Evolutionary conservation across 1,284 basidiomycete genomes (phyloP).

Genomic region (Rhodotorula sp.): DNA sequence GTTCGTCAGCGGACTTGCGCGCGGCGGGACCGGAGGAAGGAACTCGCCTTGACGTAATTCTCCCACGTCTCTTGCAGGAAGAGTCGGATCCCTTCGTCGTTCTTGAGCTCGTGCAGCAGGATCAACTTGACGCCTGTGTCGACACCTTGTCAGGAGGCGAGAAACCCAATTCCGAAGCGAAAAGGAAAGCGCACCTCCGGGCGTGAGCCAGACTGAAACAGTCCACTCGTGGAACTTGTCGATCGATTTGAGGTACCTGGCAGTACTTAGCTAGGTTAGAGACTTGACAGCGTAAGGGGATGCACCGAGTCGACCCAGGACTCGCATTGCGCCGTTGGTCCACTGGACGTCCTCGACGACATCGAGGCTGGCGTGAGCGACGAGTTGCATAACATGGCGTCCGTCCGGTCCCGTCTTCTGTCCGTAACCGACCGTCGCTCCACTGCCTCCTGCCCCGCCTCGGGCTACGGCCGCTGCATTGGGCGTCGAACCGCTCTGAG

Average conservation of each 20-base stretch:
- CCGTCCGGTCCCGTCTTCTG: conserved; percentile 38
- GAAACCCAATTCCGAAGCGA: conserved; percentile 21
- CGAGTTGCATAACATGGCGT: conserved; percentile 90
- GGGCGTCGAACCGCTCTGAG: background rate
- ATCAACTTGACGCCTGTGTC: conserved; percentile 80
- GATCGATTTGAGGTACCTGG: conserved; percentile 84
- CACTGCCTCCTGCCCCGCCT: background rate
- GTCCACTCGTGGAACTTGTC: conserved; percentile 98
- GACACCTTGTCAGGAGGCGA: background rate
- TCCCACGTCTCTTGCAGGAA: conserved; percentile 96
- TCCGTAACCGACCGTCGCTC: conserved; percentile 34
- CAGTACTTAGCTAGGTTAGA: conserved; percentile 16
- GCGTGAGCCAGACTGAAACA: conserved; percentile 87
- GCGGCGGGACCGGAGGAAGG: background rate
- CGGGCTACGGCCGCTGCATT: conserved; percentile 1
- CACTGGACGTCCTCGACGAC: conserved; percentile 86
- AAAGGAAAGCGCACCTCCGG: conserved; percentile 67
- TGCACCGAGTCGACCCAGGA: background rate
- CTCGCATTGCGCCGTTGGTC: conserved; percentile 79
- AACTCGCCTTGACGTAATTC: conserved; percentile 80
- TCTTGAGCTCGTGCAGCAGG: conserved; percentile 85
- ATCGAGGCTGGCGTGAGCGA: conserved; percentile 88
- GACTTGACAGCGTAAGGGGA: background rate
- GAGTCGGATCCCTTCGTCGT: conserved; percentile 86
- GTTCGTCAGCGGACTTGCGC: background rate